A percentile compares a stretch with the other conserved stretches of the same genome.
Conservation (phyloP, 2,329 filamentous ascomycete genomes). For the Talaromyces islandicus region DNA sequence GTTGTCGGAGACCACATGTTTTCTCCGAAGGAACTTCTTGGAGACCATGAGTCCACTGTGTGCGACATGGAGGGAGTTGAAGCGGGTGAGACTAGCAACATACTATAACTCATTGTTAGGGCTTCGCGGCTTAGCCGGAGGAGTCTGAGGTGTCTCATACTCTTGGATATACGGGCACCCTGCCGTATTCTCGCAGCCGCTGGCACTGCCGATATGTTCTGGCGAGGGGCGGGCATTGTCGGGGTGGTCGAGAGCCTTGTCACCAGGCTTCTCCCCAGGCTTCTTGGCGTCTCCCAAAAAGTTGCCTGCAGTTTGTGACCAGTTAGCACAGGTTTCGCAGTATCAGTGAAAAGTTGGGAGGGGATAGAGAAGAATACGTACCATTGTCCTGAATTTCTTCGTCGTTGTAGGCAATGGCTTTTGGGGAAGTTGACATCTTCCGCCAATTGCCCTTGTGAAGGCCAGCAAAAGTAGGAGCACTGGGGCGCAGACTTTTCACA, state of each 20-base stretch:
- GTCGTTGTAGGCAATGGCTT: background rate
- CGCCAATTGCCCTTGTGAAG: slow-evolving; percentile 12
- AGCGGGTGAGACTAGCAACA: slow-evolving; percentile 6
- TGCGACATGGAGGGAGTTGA: slow-evolving; percentile 4
- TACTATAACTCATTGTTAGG: slow-evolving; percentile 11
- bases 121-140: slow-evolving; percentile 2
- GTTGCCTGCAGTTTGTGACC: background rate
- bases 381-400: slow-evolving; percentile 1
- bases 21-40: slow-evolving; percentile 8
- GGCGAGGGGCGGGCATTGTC: slow-evolving; percentile 2
- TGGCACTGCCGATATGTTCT: background rate
- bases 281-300: background rate
- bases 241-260: background rate
- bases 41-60: slow-evolving; percentile 4
- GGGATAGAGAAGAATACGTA: background rate
- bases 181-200: slow-evolving; percentile 5
- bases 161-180: slow-evolving; percentile 5
- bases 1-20: slow-evolving; percentile 1
- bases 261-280: background rate
- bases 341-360: background rate
- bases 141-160: slow-evolving; percentile 8
- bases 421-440: background rate
- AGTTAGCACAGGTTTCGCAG: background rate
- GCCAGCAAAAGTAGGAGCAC: background rate
- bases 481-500: slow-evolving; percentile 22